Base-by-base conservation (phyloP, 495 filamentous ascomycete genomes). In the Neurospora sp. region DNA sequence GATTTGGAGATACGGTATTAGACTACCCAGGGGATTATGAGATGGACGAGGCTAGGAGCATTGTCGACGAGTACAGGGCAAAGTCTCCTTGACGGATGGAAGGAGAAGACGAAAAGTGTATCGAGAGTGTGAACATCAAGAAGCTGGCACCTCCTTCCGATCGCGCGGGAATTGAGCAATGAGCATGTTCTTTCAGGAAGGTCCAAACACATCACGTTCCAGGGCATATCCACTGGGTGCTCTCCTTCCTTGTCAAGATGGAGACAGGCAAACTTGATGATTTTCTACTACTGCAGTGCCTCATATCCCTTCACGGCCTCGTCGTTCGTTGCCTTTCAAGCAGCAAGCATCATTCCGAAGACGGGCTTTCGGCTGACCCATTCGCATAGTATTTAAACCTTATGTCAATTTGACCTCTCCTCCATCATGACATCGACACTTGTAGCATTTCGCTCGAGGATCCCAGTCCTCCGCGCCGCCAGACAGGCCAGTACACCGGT, bases 21-120 rank as follows among this genome's bases (percentile, higher is more conserved):
- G 78, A 80, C 45, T 80, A 80, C 40, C 72, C 69, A 3, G 77
- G 77, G 0, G 78, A 80, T 27, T 78, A 71, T 53, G 76, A 80
- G 45, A 70, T 44, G 41, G 74, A 73, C 0, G 78, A 80, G 71
- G 76, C 77, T 27, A 70, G 71, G 71, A 41, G 38, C 38, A 70
- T 79, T 37, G 48, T 79, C 8, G 77, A 78, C 31, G 74, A 69
- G 40, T 77, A 70, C 40, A 69, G 35, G 48, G 45, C 38, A 44
- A 45, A 22, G 22, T 59, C 8, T 44, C 39, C 45, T 40, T 16
- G 22, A 31, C 3, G 22, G 40, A 42, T 42, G 45, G 22, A 16
- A 3, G 22, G 45, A 12, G 20, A 5, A 5, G 20, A 65, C 27
- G 14, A 7, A 16, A 17, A 37, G 27, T 65, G 14, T 65, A 16